Evolutionary conservation across 129 eudicot species (phyloP).

Genomic region (Lactuca saligna): DNA sequence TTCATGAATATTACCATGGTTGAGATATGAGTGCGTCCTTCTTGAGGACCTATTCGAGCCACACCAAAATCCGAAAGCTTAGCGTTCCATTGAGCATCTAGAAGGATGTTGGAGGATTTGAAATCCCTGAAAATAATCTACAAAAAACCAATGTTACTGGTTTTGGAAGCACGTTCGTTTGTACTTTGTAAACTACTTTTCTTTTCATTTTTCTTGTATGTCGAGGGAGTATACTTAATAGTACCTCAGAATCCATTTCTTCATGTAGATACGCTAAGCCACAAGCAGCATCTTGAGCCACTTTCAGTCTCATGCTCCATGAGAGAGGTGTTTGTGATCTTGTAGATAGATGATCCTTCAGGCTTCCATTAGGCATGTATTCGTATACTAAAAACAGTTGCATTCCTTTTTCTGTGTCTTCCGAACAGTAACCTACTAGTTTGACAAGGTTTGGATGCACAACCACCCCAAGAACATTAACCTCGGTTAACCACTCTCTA

Average conservation of each 20-base stretch:
- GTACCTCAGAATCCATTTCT: constrained; percentile 70
- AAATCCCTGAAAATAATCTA: constrained; percentile 88
- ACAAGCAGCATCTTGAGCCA: constrained; percentile 82
- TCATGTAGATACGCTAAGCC: constrained; percentile 72
- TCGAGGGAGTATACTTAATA: neutral
- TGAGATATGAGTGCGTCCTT: constrained; percentile 71
- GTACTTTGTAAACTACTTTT: neutral
- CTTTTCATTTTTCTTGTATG: neutral
- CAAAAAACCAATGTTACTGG: constrained; percentile 1
- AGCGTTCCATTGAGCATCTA: constrained; percentile 84
- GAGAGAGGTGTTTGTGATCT: constrained; percentile 52
- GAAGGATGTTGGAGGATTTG: constrained; percentile 81
- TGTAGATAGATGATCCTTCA: constrained; percentile 66
- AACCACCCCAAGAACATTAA: constrained; percentile 69
- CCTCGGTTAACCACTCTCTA: constrained; percentile 88
- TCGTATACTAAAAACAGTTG: constrained; percentile 74
- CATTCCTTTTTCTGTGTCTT: constrained; percentile 70
- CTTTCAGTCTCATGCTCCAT: constrained; percentile 80
- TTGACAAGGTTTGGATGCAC: constrained; percentile 86
- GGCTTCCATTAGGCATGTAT: constrained; percentile 73
- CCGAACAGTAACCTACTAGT: constrained; percentile 75
- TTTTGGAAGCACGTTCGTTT: constrained; percentile 3
- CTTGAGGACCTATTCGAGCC: constrained; percentile 79
- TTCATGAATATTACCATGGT: constrained; percentile 55
- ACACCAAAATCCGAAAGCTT: constrained; percentile 89